Evolutionary conservation across 768 basidiomycete genomes (phyloP).

Genomic region (Kwoniella heveanensis): DNA sequence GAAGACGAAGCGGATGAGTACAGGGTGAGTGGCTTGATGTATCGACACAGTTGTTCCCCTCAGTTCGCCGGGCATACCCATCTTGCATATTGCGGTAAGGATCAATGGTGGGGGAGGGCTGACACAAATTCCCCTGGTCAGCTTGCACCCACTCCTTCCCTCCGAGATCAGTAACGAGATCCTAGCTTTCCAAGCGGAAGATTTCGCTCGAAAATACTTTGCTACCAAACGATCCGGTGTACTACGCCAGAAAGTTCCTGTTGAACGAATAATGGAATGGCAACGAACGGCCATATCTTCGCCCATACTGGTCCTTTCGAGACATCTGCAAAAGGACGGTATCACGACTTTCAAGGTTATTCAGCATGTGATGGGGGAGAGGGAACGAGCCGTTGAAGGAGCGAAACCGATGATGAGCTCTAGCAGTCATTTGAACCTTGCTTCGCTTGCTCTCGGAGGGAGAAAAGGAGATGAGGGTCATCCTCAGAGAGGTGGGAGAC

Average conservation of each 20-base stretch:
- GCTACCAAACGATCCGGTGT: conserved; percentile 87
- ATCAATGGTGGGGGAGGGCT: too few species aligned
- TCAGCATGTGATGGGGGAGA: conserved; percentile 91
- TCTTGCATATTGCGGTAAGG: too few species aligned
- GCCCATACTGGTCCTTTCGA: conserved; percentile 70
- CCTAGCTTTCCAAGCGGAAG: conserved; percentile 79
- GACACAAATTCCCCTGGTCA: conserved; percentile 56
- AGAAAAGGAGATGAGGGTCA: conserved; percentile 52
- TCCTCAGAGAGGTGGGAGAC: conserved; percentile 12
- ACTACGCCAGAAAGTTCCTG: conserved; percentile 67
- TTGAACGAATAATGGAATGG: conserved; percentile 87
- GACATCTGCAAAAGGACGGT: conserved; percentile 73
- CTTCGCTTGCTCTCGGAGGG: conserved; percentile 18
- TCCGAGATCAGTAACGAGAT: conserved; percentile 80
- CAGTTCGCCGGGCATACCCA: too few species aligned
- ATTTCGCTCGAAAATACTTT: conserved; percentile 84
- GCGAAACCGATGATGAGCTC: conserved; percentile 18
- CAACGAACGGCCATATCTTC: conserved; percentile 75
- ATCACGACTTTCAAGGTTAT: conserved; percentile 84
- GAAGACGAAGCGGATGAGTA: conserved; percentile 59
- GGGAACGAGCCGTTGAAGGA: conserved; percentile 62
- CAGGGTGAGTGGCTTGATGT: conserved; percentile 63
- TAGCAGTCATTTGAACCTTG: conserved; percentile 22
- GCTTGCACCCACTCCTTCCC: conserved; percentile 76
- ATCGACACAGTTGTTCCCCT: background rate